phyloP scores from a whole-genome alignment of 2,329 filamentous ascomycete species.

The Polytolypa hystricis region DNA sequence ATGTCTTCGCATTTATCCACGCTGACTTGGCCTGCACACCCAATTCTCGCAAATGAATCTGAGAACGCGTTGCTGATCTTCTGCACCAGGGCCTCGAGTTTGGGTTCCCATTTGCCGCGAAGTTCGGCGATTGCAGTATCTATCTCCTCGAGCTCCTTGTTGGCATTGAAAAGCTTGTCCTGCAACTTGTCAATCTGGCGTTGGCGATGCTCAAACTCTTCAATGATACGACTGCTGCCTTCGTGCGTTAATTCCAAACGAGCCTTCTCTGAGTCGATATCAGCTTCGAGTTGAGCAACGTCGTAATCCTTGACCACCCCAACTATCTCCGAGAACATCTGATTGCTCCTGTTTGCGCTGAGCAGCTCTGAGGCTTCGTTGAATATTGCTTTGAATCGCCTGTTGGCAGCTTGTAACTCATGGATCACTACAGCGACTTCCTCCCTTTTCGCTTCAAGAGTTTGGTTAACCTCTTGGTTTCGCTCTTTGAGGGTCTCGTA shows the following conservation, averaged over 20 bases:
- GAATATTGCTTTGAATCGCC: slow-evolving; percentile 13
- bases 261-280: slow-evolving; percentile 62
- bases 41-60: slow-evolving; percentile 88
- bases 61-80: slow-evolving; percentile 85
- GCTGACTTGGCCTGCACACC: slow-evolving; percentile 80
- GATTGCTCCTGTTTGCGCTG: not conserved
- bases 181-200: slow-evolving; percentile 57
- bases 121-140: slow-evolving; percentile 52
- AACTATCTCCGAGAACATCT: slow-evolving; percentile 4
- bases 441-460: slow-evolving; percentile 22
- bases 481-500: slow-evolving; percentile 55
- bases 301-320: slow-evolving; percentile 33
- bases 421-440: slow-evolving; percentile 24
- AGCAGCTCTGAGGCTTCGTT: slow-evolving; percentile 9
- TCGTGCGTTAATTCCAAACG: slow-evolving; percentile 71
- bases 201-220: slow-evolving; percentile 64
- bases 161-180: slow-evolving; percentile 46
- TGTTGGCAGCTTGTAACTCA: slow-evolving; percentile 13
- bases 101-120: slow-evolving; percentile 68
- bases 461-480: slow-evolving; percentile 48
- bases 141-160: slow-evolving; percentile 45
- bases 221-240: slow-evolving; percentile 62
- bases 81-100: slow-evolving; percentile 62
- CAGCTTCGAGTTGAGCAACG: slow-evolving; percentile 54
- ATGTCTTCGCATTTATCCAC: slow-evolving; percentile 58